Evolutionary conservation across 352 stramenopile species (phyloP), one percentile per base, ranked within the genome.

Genomic region (Chrysophaeum taylorii): DNA sequence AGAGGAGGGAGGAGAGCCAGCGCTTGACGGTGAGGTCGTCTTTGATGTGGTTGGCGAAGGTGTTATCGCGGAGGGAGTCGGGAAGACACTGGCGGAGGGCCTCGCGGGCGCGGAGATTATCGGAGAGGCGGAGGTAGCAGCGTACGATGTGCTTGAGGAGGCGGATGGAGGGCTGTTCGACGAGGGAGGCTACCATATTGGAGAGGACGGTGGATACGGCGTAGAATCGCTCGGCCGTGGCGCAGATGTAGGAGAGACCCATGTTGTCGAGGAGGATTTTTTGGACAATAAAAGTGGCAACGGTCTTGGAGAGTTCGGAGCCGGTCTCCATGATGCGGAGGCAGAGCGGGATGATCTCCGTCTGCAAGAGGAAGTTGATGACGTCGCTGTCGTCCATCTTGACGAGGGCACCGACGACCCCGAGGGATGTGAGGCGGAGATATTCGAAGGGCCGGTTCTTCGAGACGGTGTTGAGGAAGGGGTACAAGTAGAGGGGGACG

Each of bases 221-320:
- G 76, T 92, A 92, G 63, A 92, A 92, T 29, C 86, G 82, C 80
- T 99, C 94, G 33, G 92, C 90, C 21, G 95, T 99, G 75, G 95
- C 89, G 85, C 95, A 99, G 69, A 99, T 97, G 81, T 98, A 98
- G 29, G 93, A 94, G 33, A 99, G 85, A 21, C 95, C 95, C 79
- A 95, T 94, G 67, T 99, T 92, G 78, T 99, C 95, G 53, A 98
- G 77, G 48, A 99, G 78, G 71, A 99, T 98, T 79, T 99, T 99
- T 80, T 99, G 94, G 43, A 98, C 93, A 68, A 99, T 98, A 76
- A 99, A 99, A 0, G 94, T 98, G 12, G 95, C 95, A n/a, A 98
- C 88, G 2, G 95, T 99, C 80, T 98, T 98, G 76, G 84, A 95
- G 23, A 99, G 83, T 75, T 99, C 95, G 69, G 86, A 96, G 35